phyloP scores from a whole-genome alignment of 1,284 basidiomycete species.

The Naganishia cerealis region DNA sequence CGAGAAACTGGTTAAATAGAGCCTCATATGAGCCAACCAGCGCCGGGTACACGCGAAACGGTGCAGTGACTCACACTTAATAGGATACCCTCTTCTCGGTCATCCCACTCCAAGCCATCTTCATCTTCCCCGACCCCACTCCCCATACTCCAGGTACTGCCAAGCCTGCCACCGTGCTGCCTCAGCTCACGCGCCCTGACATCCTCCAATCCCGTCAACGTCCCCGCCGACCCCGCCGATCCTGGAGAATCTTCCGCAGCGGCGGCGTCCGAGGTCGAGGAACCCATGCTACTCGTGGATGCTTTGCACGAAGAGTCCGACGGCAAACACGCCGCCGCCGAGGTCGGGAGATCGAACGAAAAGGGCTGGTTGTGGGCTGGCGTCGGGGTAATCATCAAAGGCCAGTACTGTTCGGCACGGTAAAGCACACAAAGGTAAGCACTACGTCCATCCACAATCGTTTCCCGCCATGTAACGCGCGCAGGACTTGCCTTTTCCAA shows the following conservation, averaged over 20 bases:
- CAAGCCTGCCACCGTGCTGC: constrained; percentile 2
- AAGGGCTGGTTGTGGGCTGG: constrained; percentile 40
- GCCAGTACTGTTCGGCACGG: constrained; percentile 29
- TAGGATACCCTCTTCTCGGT: constrained; percentile 45
- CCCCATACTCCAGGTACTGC: constrained; percentile 19
- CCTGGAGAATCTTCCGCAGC: background rate
- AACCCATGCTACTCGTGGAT: background rate
- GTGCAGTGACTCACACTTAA: constrained; percentile 40
- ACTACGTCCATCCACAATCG: background rate
- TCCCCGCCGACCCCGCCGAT: background rate
- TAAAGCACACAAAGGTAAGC: background rate
- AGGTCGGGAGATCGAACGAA: constrained; percentile 34
- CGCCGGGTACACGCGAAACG: background rate
- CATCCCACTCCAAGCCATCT: constrained; percentile 42
- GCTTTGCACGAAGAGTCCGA: too few relatives aligned
- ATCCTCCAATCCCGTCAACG: constrained; percentile 14
- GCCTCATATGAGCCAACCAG: background rate
- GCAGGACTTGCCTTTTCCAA: constrained; percentile 37
- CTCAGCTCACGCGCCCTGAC: constrained; percentile 7
- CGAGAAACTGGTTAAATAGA: constrained; percentile 41
- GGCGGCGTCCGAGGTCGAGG: background rate
- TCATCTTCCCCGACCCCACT: constrained; percentile 36
- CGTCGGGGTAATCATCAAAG: constrained; percentile 44
- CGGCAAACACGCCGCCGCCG: constrained; percentile 9
- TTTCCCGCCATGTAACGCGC: background rate